Conservation (phyloP, 768 basidiomycete genomes). For the Tulasnella sp. region DNA sequence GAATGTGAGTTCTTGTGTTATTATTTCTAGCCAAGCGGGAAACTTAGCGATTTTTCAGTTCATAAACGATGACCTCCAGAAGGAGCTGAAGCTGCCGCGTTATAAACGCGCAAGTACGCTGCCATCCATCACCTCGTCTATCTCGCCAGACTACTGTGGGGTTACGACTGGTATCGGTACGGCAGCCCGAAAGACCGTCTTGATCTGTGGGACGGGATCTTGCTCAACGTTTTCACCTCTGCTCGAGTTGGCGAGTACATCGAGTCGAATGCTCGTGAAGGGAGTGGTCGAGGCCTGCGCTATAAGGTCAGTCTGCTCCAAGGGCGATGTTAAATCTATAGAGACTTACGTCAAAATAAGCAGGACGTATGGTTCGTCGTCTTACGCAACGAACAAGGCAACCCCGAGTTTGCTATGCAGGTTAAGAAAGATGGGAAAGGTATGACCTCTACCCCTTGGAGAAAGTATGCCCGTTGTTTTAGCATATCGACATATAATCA, state of each 20-base stretch:
- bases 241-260: conserved; percentile 1
- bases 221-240: neutral
- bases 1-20: neutral
- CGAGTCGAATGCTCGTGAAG: neutral
- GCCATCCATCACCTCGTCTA: neutral
- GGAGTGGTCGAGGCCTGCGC: neutral
- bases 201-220: neutral
- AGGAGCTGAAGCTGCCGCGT: neutral
- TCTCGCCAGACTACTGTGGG: neutral
- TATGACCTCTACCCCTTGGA: neutral
- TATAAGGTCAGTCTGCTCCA: neutral
- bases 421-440: conserved; percentile 2
- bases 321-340: too few species aligned
- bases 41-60: neutral
- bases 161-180: neutral
- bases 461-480: neutral
- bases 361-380: neutral
- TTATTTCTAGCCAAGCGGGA: neutral
- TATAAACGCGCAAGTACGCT: neutral
- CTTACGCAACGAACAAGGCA: neutral
- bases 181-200: neutral
- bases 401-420: neutral
- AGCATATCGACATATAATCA: neutral
- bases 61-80: neutral
- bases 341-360: neutral